Percentiles rank a stretch among this genome's conserved stretches.
Conservation (phyloP, 169 alveolate species). For the Pseudocohnilembus persalinus region DNA sequence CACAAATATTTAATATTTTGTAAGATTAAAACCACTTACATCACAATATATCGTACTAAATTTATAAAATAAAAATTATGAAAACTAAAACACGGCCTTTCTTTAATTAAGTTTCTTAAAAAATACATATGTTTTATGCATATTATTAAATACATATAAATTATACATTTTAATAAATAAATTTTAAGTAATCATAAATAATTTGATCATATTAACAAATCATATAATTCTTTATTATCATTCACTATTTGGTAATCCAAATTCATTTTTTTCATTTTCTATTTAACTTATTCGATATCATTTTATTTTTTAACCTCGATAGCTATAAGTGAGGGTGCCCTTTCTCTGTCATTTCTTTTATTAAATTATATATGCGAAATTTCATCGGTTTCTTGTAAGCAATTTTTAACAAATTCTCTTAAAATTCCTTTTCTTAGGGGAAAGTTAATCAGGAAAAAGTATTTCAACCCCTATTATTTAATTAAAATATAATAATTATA, state of each 20-base stretch:
- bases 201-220: conserved; percentile 40
- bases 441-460: conserved; percentile 37
- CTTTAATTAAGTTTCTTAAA: no score
- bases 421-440: conserved; percentile 38
- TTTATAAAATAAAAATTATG: no score
- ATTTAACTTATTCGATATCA: conserved; percentile 14
- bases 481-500: no score
- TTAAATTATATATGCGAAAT: conserved; percentile 34
- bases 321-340: conserved; percentile 38
- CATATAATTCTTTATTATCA: conserved; percentile 34
- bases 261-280: conserved; percentile 37
- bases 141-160: no score
- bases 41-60: no score
- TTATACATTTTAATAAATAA: no score
- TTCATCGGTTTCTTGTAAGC: conserved; percentile 43
- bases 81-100: no score
- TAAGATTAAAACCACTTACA: no score
- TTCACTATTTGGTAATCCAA: conserved; percentile 29
- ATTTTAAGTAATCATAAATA: no score
- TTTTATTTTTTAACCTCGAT: conserved; percentile 35
- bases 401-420: conserved; percentile 25
- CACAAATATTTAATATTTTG: no score
- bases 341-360: conserved; percentile 36
- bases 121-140: no score
- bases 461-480: conserved; percentile 33